Evolutionary conservation across 2,329 filamentous ascomycete genomes (phyloP).

Genomic region (Aspergillus unguis): DNA sequence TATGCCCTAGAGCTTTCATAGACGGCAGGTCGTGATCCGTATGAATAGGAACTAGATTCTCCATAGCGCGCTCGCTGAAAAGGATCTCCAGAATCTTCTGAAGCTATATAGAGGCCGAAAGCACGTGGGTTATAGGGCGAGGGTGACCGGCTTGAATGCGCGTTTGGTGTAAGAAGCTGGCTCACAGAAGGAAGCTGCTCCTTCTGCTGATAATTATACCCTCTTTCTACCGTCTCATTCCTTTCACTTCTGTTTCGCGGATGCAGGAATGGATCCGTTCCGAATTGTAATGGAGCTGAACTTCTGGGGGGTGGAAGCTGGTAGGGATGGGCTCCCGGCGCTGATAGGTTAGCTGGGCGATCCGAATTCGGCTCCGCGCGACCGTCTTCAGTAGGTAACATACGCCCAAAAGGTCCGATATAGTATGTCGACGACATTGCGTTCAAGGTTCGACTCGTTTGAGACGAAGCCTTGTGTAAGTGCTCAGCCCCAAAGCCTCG

Average conservation of each 20-base stretch:
- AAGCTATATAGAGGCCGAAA: constrained; percentile 18
- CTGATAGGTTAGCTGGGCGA: constrained; percentile 31
- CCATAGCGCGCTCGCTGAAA: constrained; percentile 20
- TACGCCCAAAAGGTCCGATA: constrained; percentile 40
- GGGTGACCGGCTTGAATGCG: constrained; percentile 25
- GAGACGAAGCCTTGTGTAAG: neutral
- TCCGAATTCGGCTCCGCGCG: constrained; percentile 26
- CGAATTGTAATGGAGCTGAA: constrained; percentile 33
- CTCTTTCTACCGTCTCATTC: constrained; percentile 20
- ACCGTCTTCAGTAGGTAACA: constrained; percentile 31
- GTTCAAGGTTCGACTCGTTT: neutral
- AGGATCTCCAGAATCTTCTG: constrained; percentile 19
- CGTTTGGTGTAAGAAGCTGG: constrained; percentile 36
- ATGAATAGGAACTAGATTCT: constrained; percentile 11
- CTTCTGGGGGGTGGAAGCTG: constrained; percentile 41
- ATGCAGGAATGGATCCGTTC: constrained; percentile 31
- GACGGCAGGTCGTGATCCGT: constrained; percentile 1
- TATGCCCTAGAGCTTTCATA: constrained; percentile 20
- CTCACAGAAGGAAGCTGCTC: constrained; percentile 41
- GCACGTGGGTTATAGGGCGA: constrained; percentile 27
- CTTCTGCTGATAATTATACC: constrained; percentile 16
- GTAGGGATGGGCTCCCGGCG: constrained; percentile 33
- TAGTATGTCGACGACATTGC: constrained; percentile 37
- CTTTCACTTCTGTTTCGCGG: constrained; percentile 25
- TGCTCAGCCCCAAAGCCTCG: neutral